Percentiles rank a stretch among this genome's conserved stretches.
Conservation (phyloP, 1,284 basidiomycete species). For the Trichosporon faecale region DNA sequence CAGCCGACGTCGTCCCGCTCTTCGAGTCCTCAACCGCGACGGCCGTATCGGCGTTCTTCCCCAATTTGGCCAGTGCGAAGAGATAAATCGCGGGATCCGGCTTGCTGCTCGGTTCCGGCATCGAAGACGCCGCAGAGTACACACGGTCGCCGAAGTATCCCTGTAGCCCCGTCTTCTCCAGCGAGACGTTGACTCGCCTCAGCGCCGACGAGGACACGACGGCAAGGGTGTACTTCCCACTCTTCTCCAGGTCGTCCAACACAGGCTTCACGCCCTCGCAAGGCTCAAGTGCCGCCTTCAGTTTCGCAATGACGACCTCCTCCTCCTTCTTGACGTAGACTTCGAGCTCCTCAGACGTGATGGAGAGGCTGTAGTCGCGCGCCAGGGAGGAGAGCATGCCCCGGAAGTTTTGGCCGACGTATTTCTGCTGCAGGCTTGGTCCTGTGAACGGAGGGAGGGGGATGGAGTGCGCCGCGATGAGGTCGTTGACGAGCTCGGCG, state of each 20-base stretch:
- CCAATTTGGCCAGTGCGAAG: conserved; percentile 22
- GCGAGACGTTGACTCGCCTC: conserved; percentile 28
- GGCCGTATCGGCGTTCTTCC: conserved; percentile 16
- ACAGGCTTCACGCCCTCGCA: conserved; percentile 24
- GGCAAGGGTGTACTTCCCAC: conserved; percentile 22
- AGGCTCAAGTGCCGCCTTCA: conserved; percentile 19
- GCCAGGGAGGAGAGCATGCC: conserved; percentile 26
- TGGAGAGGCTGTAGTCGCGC: conserved; percentile 20
- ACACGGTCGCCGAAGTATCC: conserved; percentile 26
- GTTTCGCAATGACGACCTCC: conserved; percentile 22
- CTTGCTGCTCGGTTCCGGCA: conserved; percentile 29
- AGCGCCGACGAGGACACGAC: conserved; percentile 29
- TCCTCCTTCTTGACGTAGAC: conserved; percentile 26
- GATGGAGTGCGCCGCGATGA: conserved; percentile 16
- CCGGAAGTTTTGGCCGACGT: conserved; percentile 36
- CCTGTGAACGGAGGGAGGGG: conserved; percentile 22
- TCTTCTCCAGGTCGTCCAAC: conserved; percentile 15
- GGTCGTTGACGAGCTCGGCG: conserved; percentile 29
- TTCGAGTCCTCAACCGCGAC: conserved; percentile 33
- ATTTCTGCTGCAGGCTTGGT: conserved; percentile 24
- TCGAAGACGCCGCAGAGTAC: conserved; percentile 29
- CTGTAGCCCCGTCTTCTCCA: conserved; percentile 24
- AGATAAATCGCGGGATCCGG: conserved; percentile 36
- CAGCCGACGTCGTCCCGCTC: conserved; percentile 28
- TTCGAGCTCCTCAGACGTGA: conserved; percentile 26